Evolutionary conservation across 495 filamentous ascomycete genomes (phyloP).

Genomic region (Xylaria nigripes): DNA sequence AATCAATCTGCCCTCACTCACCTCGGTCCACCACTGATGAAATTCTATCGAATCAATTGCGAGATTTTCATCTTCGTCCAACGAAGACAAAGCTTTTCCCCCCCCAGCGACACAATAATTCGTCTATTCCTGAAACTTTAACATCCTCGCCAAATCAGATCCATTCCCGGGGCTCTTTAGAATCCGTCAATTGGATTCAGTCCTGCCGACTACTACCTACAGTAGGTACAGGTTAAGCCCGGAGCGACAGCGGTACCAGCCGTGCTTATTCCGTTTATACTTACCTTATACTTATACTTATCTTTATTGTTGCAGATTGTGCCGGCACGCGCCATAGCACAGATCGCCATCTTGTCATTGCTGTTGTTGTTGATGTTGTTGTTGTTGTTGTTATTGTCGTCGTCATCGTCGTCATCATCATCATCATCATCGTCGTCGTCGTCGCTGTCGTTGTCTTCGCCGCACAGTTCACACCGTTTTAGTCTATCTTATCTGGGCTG

Average conservation of each 20-base stretch:
- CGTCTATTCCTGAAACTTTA: slow-evolving; percentile 27
- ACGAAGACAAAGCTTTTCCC: slow-evolving; percentile 9
- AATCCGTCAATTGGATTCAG: slow-evolving; percentile 5
- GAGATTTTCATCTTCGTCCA: slow-evolving; percentile 9
- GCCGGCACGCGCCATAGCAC: slow-evolving; percentile 6
- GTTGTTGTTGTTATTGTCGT: no score
- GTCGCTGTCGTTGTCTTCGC: no score
- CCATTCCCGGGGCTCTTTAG: slow-evolving; percentile 7
- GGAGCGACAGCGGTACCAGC: neutral
- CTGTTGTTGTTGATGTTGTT: neutral
- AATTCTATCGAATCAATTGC: slow-evolving; percentile 30
- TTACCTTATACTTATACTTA: neutral
- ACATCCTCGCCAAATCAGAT: slow-evolving; percentile 27
- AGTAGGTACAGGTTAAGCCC: slow-evolving; percentile 3
- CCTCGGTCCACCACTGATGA: slow-evolving; percentile 24
- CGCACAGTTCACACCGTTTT: neutral
- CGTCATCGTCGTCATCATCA: neutral
- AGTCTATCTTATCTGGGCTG: slow-evolving; percentile 2
- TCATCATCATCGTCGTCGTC: neutral
- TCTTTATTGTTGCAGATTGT: slow-evolving; percentile 2
- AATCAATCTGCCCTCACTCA: slow-evolving; percentile 27
- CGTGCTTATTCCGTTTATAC: neutral
- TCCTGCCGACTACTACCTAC: neutral
- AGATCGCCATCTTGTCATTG: neutral
- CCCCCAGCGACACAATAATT: slow-evolving; percentile 25